Base-by-base conservation (phyloP, 2,329 filamentous ascomycete species). In the Onygenales sp. region DNA sequence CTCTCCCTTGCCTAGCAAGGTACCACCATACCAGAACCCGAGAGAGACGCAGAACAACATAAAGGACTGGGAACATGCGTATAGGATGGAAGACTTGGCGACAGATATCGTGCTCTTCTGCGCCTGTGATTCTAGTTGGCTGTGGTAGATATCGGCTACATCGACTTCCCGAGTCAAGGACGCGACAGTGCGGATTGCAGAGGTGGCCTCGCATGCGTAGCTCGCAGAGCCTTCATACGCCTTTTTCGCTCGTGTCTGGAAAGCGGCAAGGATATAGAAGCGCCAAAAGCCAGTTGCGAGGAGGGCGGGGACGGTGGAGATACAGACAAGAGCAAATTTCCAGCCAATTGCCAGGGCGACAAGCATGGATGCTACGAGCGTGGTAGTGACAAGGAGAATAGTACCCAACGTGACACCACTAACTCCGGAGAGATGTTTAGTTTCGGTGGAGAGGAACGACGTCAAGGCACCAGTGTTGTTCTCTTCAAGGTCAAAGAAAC, bases 11-110 rank as follows among this genome's bases (percentile, higher is more conserved):
- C 79, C 84, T 51, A 95, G 85, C 34, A 93, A 74, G 0, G 78
- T 86, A 32, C 88, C 88, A 56, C 90, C 90, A 63, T 93, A 95
- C 88, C 88, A 96, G 75, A 96, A 96, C 2, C 87, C 89, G 3
- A 96, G 81, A 0, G 90, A 90, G 55, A 93, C 85, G 59, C 85
- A 88, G 46, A 90, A 76, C 72, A 95, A 94, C 56, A 88, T 82
- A 54, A 95, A 74, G 0, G 87, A 90, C 71, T 96, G 91, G 0
- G 89, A 88, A 1, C 84, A 80, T 0, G 91, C 89, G 65, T 95
- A 97, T 4, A 96, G 80, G 1, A 78, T 66, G 9, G 87, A 91
- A 0, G 88, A 89, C 63, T 84, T 86, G 56, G 89, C 67, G 34
- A 95, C 81, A 0, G 88, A 93, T 8, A 78, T 77, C 39, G 95